Evolutionary conservation across 2,329 filamentous ascomycete genomes (phyloP), one percentile per base, ranked within the genome.

Genomic region (Ceratocystis papillata): DNA sequence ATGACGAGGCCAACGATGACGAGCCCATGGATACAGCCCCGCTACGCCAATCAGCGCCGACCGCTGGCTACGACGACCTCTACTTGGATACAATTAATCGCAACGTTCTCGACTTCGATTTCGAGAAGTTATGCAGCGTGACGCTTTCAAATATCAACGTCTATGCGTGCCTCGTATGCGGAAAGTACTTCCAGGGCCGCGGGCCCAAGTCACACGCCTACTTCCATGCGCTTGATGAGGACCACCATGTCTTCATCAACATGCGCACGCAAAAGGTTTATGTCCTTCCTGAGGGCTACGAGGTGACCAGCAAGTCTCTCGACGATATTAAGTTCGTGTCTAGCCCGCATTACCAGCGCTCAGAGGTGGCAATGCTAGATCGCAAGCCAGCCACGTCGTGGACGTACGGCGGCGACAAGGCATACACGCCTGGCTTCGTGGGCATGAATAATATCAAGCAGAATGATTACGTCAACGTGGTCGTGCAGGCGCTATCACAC

Each of bases 361-460:
- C 84, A 50, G 89, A 97, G 72, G 92, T 97, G 41, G 81, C 84
- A 72, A 84, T 85, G 71, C 78, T 97, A 70, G 94, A 97, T 77
- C 83, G 85, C 64, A 76, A 80, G 70, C 78, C 79, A 64, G 80
- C 81, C 72, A 71, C 79, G 20, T 83, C 85, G 57, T 91, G 87
- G 82, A 93, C 96, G 72, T 81, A 97, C 53, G 80, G 81, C 62
- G 90, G 90, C 69, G 33, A 33, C 53, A 89, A 88, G 75, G 85
- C 88, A 74, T 99, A 99, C 77, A 87, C 87, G 70, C 94, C 94
- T 22, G 93, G 94, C 5, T 99, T 92, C 74, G 90, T 99, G 68
- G 94, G 94, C 70, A 95, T 99, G 89, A 99, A 99, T 81, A 99
- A 99, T 77, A 96, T 99, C 81, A 99, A 99, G 76, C 90, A 94